These are phyloP conservation scores for Jamesozyma rosinii DNA, from an alignment of 805 yeast genomes.

Conservation along the genomic window DNA sequence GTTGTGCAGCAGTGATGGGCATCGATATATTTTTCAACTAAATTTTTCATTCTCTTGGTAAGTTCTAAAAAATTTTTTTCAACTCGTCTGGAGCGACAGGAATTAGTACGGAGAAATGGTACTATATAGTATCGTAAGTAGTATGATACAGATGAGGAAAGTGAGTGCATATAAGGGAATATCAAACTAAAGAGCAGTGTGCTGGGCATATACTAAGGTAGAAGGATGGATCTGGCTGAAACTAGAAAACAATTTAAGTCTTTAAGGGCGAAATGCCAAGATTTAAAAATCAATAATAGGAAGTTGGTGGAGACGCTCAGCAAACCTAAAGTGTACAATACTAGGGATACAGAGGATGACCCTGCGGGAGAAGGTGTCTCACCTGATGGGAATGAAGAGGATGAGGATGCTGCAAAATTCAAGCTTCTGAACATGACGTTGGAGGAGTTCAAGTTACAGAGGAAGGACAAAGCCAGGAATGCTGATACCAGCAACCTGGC, in stretches of 20 bases:
- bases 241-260: constrained; percentile 8
- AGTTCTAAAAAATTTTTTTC: constrained; percentile 8
- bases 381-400: neutral
- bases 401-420: neutral
- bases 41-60: neutral
- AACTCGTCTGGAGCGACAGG: constrained; percentile 6
- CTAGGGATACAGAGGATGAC: constrained; percentile 9
- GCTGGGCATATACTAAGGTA: neutral
- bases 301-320: constrained; percentile 14
- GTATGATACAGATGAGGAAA: neutral
- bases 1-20: constrained; percentile 1
- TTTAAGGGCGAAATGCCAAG: constrained; percentile 13
- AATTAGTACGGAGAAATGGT: too few species aligned
- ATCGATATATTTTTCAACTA: neutral
- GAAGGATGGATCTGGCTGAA: constrained; percentile 1
- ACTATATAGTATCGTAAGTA: too few species aligned
- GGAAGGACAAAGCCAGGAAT: constrained; percentile 11
- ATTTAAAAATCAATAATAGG: constrained; percentile 16
- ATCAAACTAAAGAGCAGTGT: too few species aligned
- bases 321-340: constrained; percentile 22
- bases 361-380: neutral
- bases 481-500: constrained; percentile 18
- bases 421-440: neutral
- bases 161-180: neutral
- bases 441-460: constrained; percentile 5